Percentiles rank a stretch among this genome's conserved stretches.
These are phyloP conservation scores for Botryosphaeria agaves DNA, from an alignment of 2,329 filamentous ascomycete genomes.

Conservation along the genomic window DNA sequence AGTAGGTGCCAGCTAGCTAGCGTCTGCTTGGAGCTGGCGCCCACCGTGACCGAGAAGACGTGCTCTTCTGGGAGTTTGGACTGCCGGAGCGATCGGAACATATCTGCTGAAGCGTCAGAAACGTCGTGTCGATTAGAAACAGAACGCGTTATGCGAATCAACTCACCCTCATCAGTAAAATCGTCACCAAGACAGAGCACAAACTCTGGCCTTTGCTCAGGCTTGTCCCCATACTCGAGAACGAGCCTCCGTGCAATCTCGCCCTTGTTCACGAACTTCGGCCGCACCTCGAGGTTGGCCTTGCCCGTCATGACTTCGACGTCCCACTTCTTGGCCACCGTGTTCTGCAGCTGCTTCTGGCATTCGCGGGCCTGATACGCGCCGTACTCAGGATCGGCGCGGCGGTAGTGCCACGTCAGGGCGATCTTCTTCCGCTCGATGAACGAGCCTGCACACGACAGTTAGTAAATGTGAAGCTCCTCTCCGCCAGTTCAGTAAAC, in stretches of 20 bases:
- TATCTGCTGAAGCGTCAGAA: conserved; percentile 32
- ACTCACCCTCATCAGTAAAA: conserved; percentile 83
- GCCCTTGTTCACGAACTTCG: conserved; percentile 94
- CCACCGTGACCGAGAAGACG: conserved; percentile 82
- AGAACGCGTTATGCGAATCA: too few species aligned
- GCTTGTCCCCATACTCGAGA: conserved; percentile 44
- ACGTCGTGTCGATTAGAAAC: conserved; percentile 8
- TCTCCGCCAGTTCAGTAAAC: conserved; percentile 1
- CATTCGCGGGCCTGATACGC: conserved; percentile 65
- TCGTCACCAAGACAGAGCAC: conserved; percentile 87
- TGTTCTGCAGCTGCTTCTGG: conserved; percentile 62
- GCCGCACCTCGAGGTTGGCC: conserved; percentile 92
- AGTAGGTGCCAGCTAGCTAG: conserved; percentile 79
- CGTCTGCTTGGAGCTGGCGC: conserved; percentile 81
- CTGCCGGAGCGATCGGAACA: conserved; percentile 63
- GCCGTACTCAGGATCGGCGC: conserved; percentile 74
- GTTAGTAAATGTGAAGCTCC: not conserved
- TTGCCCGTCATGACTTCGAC: conserved; percentile 96
- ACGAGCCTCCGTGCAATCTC: conserved; percentile 81
- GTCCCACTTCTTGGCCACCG: conserved; percentile 63
- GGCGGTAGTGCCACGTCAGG: conserved; percentile 92
- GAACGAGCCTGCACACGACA: conserved; percentile 49
- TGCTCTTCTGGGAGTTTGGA: conserved; percentile 42
- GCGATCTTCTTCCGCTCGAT: conserved; percentile 91
- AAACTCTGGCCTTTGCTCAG: conserved; percentile 54